Evolutionary conservation across 2,329 filamentous ascomycete species (phyloP), one percentile per base, ranked within the genome.

Genomic region (Fusarium pseudonygamai): DNA sequence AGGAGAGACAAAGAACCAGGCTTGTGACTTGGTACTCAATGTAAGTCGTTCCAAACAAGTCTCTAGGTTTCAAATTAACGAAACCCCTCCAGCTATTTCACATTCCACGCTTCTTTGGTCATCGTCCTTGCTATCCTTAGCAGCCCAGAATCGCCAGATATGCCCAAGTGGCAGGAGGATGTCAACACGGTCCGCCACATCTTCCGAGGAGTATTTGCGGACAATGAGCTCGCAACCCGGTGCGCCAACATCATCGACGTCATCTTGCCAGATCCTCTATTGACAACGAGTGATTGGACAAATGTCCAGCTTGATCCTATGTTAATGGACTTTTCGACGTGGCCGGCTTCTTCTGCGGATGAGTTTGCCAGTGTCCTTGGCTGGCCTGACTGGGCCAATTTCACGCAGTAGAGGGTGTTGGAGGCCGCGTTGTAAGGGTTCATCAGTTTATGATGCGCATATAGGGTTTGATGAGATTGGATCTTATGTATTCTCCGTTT

Each of bases 331-430:
- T 52, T 52, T 36, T 52, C 47, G 47, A 26, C 47, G 0, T 52
- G 47, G 47, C 30, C 47, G 4, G 30, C 47, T 8, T 6, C 47
- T 15, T 52, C 47, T 52, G 47, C n/a, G 3, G 30, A 52, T 1
- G 30, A 52, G 12, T 52, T 52, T 34, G 30, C 47, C 30, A 52
- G 47, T 7, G 16, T 52, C 4, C 47, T 52, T 26, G 47, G 47
- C 9, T 52, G 47, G 47, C 16, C 47, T 15, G 47, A 36, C 13
- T 52, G 47, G 47, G 16, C 47, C 30, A 52, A 36, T n/a, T 26
- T 36, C 4, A 18, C 16, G 12, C 47, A 34, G 32, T 34, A 5
- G 36, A 26, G 2, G 3, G 12, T 3, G 0, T 20, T 20, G 6
- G 9, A 8, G 9, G 10, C 15, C 4, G 11, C 3, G 22, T 30